These are phyloP conservation scores for Alternaria infectoria DNA, from an alignment of 2,329 filamentous ascomycete species.

Conservation along the genomic window DNA sequence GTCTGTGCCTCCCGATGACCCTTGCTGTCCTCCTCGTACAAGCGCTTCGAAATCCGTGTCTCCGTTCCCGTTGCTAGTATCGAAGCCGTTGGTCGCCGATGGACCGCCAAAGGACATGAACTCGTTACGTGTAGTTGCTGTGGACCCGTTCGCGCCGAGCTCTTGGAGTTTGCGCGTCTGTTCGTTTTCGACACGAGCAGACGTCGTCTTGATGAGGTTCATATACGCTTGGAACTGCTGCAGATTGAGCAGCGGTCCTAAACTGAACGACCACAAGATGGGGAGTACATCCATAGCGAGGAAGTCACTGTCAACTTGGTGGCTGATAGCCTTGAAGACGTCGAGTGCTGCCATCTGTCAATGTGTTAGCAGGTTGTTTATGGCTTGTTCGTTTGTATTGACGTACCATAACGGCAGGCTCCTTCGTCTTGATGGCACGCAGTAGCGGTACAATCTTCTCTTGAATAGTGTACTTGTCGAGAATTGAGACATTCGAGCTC, in stretches of 20 bases:
- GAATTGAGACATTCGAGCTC: constrained; percentile 72
- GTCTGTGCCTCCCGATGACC: constrained; percentile 46
- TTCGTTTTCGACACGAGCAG: constrained; percentile 82
- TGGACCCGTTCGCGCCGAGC: constrained; percentile 67
- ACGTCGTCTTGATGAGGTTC: constrained; percentile 82
- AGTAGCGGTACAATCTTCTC: constrained; percentile 94
- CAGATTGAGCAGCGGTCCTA: constrained; percentile 87
- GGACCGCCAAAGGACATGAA: constrained; percentile 71
- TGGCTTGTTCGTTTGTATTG: not conserved
- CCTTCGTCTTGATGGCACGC: constrained; percentile 94
- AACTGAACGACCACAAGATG: constrained; percentile 86
- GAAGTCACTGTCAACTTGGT: constrained; percentile 84
- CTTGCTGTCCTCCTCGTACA: constrained; percentile 74
- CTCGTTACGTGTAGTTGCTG: constrained; percentile 64
- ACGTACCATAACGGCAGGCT: constrained; percentile 86
- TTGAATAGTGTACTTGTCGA: constrained; percentile 98
- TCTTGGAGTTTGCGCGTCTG: constrained; percentile 89
- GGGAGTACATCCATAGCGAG: constrained; percentile 90
- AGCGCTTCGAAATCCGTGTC: constrained; percentile 86
- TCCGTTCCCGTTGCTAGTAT: constrained; percentile 62
- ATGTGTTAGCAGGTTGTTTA: not conserved
- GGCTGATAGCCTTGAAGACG: constrained; percentile 83
- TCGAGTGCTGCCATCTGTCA: constrained; percentile 78
- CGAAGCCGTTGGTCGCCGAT: constrained; percentile 61
- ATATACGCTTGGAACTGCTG: constrained; percentile 88